Conservation (phyloP, 2,329 filamentous ascomycete genomes). For the Acrocalymma vagum region DNA sequence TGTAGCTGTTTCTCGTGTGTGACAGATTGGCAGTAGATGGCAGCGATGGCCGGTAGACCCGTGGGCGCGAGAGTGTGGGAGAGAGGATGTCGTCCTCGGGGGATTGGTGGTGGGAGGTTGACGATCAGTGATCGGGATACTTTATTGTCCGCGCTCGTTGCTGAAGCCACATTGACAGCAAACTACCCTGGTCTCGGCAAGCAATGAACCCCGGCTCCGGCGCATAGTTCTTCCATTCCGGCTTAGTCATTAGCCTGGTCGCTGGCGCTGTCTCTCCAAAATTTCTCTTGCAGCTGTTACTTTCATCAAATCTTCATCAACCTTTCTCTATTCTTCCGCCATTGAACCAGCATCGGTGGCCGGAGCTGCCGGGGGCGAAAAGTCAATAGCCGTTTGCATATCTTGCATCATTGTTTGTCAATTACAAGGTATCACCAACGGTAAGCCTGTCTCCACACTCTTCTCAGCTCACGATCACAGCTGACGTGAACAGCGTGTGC, state of each 20-base stretch:
- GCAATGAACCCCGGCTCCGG: too few relatives aligned
- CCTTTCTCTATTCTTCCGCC: too few relatives aligned
- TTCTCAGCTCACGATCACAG: conserved; percentile 17
- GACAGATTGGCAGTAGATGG: neutral
- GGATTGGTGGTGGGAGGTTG: conserved; percentile 3
- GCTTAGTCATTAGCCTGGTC: too few relatives aligned
- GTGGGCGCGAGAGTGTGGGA: conserved; percentile 10
- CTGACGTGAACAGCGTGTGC: conserved; percentile 27
- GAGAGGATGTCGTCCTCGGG: conserved; percentile 7
- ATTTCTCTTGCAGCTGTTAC: too few relatives aligned
- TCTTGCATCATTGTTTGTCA: too few relatives aligned
- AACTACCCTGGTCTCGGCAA: conserved; percentile 7
- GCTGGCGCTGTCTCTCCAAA: too few relatives aligned
- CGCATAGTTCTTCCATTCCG: too few relatives aligned
- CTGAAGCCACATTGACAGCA: conserved; percentile 27
- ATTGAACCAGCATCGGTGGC: too few relatives aligned
- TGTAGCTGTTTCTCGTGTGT: conserved; percentile 4
- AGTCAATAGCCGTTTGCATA: too few relatives aligned
- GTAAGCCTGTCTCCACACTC: conserved; percentile 9
- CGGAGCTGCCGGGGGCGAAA: too few relatives aligned
- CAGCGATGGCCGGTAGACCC: conserved; percentile 3
- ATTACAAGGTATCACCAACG: neutral
- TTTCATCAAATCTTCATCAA: too few relatives aligned
- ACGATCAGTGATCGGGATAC: conserved; percentile 14
- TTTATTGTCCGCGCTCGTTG: conserved; percentile 19